A percentile compares a stretch with the other conserved stretches of the same genome.
These are phyloP conservation scores for Passalora sequoiae DNA, from an alignment of 2,329 filamentous ascomycete species.

Conservation along the genomic window DNA sequence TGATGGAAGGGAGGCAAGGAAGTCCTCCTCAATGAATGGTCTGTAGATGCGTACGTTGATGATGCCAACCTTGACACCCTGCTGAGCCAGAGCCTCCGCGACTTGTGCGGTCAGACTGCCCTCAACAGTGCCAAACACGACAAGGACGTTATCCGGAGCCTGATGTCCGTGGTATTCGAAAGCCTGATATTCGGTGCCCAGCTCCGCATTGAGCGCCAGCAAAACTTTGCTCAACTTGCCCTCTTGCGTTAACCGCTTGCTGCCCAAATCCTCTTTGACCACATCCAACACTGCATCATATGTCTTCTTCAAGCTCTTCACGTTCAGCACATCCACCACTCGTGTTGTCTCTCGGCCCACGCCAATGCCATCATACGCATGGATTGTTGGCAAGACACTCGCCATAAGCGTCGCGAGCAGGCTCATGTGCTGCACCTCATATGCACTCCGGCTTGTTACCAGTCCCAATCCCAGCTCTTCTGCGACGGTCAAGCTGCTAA, in stretches of 20 bases:
- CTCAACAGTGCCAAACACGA: constrained; percentile 90
- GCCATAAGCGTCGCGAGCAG: constrained; percentile 80
- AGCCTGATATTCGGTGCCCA: constrained; percentile 85
- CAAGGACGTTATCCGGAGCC: constrained; percentile 73
- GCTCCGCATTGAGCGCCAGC: constrained; percentile 75
- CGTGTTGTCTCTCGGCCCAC: constrained; percentile 77
- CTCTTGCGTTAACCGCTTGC: constrained; percentile 62
- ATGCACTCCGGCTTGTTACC: constrained; percentile 76
- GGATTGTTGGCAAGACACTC: constrained; percentile 72
- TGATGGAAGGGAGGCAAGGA: constrained; percentile 73
- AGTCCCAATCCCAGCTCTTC: constrained; percentile 88
- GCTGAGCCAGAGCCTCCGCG: constrained; percentile 63
- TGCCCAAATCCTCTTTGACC: constrained; percentile 46
- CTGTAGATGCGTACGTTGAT: constrained; percentile 91
- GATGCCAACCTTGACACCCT: constrained; percentile 75
- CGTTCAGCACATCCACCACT: constrained; percentile 74
- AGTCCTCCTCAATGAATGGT: constrained; percentile 91
- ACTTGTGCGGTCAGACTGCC: constrained; percentile 80
- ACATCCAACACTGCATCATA: constrained; percentile 63
- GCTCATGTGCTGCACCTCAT: constrained; percentile 93
- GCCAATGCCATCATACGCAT: constrained; percentile 71
- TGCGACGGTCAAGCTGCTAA: constrained; percentile 68
- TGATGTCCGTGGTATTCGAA: constrained; percentile 92
- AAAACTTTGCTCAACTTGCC: constrained; percentile 68
- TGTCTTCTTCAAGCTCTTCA: constrained; percentile 61